Conservation (phyloP, 345 rosid genomes). For the Gossypium ekmanianum region DNA sequence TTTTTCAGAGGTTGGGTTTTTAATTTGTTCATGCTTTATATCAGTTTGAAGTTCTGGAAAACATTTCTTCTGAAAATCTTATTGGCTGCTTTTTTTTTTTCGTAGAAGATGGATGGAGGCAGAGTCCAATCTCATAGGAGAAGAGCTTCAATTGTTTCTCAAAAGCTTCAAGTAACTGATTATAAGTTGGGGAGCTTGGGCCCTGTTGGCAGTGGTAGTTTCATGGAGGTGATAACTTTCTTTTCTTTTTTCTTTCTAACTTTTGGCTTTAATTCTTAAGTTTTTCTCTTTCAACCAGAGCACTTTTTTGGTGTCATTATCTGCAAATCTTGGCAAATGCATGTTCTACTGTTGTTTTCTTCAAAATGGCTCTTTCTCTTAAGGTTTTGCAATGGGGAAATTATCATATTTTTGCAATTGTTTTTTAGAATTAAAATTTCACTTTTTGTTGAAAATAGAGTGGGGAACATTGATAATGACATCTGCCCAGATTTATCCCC, state of each 20-base stretch:
- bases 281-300: neutral
- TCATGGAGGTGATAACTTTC: slow-evolving; percentile 40
- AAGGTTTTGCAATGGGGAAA: neutral
- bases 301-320: slow-evolving; percentile 14
- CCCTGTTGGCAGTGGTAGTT: slow-evolving; percentile 30
- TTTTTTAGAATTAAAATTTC: neutral
- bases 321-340: neutral
- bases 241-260: no score
- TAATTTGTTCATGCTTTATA: neutral
- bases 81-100: neutral
- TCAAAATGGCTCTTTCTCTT: neutral
- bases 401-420: neutral
- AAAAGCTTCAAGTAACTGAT: slow-evolving; percentile 39
- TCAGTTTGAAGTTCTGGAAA: slow-evolving; percentile 3
- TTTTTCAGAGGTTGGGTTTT: slow-evolving; percentile 46
- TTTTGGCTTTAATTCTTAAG: neutral
- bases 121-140: slow-evolving; percentile 34
- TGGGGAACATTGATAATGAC: slow-evolving; percentile 6
- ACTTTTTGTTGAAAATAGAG: neutral
- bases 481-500: neutral
- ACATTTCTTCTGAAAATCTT: neutral
- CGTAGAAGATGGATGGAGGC: slow-evolving; percentile 40
- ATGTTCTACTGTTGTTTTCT: slow-evolving; percentile 1
- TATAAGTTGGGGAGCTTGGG: slow-evolving; percentile 31
- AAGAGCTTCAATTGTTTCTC: slow-evolving; percentile 37